These are phyloP conservation scores for Pseudovirgaria hyperparasitica DNA, from an alignment of 2,329 filamentous ascomycete species.

Conservation along the genomic window DNA sequence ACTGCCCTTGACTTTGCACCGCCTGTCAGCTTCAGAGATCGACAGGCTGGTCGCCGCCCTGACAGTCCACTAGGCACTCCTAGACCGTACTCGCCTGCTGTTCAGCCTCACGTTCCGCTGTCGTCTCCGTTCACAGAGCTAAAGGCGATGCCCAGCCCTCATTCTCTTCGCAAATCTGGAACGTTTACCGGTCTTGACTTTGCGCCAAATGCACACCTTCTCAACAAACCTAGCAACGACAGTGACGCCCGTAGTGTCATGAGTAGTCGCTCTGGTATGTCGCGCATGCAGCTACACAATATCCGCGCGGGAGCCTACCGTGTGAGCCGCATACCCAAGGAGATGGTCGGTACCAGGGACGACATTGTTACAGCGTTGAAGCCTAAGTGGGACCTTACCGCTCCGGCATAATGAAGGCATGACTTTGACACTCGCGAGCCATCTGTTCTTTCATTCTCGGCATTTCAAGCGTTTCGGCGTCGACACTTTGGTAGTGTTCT, in stretches of 20 bases:
- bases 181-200: constrained; percentile 75
- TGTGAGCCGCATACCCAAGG: constrained; percentile 70
- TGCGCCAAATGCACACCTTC: constrained; percentile 63
- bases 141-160: constrained; percentile 73
- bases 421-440: constrained; percentile 2
- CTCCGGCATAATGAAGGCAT: constrained; percentile 10
- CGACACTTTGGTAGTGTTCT: too few relatives aligned
- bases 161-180: constrained; percentile 61
- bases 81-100: constrained; percentile 59
- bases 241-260: constrained; percentile 39
- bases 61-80: constrained; percentile 46
- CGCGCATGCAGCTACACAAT: constrained; percentile 52
- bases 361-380: constrained; percentile 48
- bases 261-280: constrained; percentile 69
- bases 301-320: constrained; percentile 76
- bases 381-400: constrained; percentile 41
- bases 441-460: constrained; percentile 2
- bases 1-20: constrained; percentile 79
- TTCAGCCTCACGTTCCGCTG: constrained; percentile 66
- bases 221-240: constrained; percentile 24
- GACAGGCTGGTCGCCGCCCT: constrained; percentile 50
- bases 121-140: constrained; percentile 81
- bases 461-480: too few relatives aligned
- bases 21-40: constrained; percentile 47
- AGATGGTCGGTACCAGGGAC: constrained; percentile 65